Percentiles rank a stretch among this genome's conserved stretches.
Evolutionary conservation across 306 rosid genomes (phyloP).

Genomic region (Cucurbita ficifolia): DNA sequence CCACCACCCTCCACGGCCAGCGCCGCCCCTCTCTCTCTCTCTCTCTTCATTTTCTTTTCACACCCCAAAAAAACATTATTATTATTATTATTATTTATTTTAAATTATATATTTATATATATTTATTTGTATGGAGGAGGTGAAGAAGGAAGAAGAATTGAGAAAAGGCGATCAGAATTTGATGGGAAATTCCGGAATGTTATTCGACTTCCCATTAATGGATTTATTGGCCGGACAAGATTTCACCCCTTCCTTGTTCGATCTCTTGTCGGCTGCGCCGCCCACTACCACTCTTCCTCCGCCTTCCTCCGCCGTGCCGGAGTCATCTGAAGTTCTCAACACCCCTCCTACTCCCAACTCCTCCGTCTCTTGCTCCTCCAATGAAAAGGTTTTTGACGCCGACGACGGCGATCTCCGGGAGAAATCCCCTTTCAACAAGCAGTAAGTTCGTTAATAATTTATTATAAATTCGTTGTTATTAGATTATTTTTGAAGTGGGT

Average conservation of each 20-base stretch:
- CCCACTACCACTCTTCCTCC: background rate
- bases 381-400: slow-evolving; percentile 8
- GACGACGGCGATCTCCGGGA: slow-evolving; percentile 21
- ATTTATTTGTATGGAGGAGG: background rate
- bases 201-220: slow-evolving; percentile 17
- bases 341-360: slow-evolving; percentile 30
- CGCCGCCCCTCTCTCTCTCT: background rate
- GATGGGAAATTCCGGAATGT: background rate
- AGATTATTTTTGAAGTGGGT: too few relatives aligned
- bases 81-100: background rate
- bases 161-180: background rate
- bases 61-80: background rate
- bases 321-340: slow-evolving; percentile 32
- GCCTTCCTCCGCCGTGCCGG: slow-evolving; percentile 8
- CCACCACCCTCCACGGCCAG: background rate
- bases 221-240: slow-evolving; percentile 17
- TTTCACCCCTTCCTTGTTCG: slow-evolving; percentile 21
- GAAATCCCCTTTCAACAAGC: slow-evolving; percentile 19
- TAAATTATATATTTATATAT: background rate
- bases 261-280: slow-evolving; percentile 17
- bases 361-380: slow-evolving; percentile 32
- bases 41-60: background rate
- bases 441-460: slow-evolving; percentile 13
- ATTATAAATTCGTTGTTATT: too few relatives aligned
- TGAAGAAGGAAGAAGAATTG: background rate